Evolutionary conservation across 805 yeast genomes (phyloP).

Genomic region (Lachancea lanzarotensis): DNA sequence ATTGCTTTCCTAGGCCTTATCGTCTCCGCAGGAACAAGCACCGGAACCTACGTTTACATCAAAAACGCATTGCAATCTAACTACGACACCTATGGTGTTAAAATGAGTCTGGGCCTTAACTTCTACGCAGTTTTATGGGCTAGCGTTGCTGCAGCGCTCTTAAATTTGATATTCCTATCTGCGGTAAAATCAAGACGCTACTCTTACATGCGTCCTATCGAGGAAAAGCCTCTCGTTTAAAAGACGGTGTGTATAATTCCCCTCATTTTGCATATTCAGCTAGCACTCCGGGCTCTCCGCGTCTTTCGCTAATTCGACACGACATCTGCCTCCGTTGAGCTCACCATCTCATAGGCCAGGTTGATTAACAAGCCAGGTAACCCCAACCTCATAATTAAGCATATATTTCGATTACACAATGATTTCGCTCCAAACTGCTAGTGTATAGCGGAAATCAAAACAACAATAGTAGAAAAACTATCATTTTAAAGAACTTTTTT

Average conservation of each 20-base stretch:
- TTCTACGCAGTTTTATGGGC: constrained; percentile 64
- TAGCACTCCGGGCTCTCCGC: neutral
- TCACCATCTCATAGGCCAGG: neutral
- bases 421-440: neutral
- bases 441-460: neutral
- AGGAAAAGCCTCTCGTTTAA: constrained; percentile 17
- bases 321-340: too few relatives aligned
- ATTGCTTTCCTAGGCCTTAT: constrained; percentile 36
- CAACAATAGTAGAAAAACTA: neutral
- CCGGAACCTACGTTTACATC: constrained; percentile 52
- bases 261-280: neutral
- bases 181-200: constrained; percentile 16
- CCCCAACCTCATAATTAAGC: neutral
- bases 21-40: constrained; percentile 49
- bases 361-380: neutral
- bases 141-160: constrained; percentile 42
- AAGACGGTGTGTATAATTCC: neutral
- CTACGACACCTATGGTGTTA: constrained; percentile 45
- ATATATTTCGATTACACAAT: neutral
- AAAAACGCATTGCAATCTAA: constrained; percentile 46
- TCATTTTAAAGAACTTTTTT: neutral
- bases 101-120: constrained; percentile 42
- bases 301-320: too few relatives aligned
- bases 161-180: constrained; percentile 38
- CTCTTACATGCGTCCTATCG: constrained; percentile 13